Evolutionary conservation across 345 rosid species (phyloP).

Genomic region (Lepidium didymum): DNA sequence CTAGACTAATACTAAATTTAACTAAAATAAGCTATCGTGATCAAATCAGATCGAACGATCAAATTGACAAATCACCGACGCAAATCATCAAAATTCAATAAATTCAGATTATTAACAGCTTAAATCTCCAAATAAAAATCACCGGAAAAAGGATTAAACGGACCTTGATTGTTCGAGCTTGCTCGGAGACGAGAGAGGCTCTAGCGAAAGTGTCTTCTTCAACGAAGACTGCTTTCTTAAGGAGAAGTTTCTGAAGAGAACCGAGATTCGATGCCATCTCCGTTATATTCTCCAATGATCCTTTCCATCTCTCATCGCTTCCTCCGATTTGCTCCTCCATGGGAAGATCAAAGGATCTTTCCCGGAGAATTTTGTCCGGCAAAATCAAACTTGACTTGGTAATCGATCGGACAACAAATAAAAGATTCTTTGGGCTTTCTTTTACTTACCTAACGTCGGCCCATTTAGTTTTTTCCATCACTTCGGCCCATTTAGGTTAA

Average conservation of each 20-base stretch:
- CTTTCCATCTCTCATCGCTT: slow-evolving; percentile 84
- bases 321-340: slow-evolving; percentile 59
- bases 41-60: slow-evolving; percentile 13
- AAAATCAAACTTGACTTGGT: neutral
- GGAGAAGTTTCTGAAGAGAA: slow-evolving; percentile 76
- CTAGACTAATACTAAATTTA: too few relatives aligned
- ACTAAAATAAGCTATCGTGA: neutral
- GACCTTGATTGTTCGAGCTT: slow-evolving; percentile 89
- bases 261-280: slow-evolving; percentile 85
- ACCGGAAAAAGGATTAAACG: neutral
- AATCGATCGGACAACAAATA: neutral
- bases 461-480: neutral
- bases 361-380: neutral
- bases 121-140: neutral
- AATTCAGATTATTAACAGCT: neutral
- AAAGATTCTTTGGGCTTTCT: slow-evolving; percentile 14
- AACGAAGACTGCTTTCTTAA: slow-evolving; percentile 88
- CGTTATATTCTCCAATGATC: slow-evolving; percentile 66
- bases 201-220: slow-evolving; percentile 79
- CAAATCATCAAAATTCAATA: neutral
- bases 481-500: too few relatives aligned
- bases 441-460: neutral
- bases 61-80: neutral
- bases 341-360: slow-evolving; percentile 9
- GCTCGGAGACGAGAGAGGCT: slow-evolving; percentile 88